Conservation (phyloP, 2,329 filamentous ascomycete species). For the Drechslerella coelobrocha region DNA sequence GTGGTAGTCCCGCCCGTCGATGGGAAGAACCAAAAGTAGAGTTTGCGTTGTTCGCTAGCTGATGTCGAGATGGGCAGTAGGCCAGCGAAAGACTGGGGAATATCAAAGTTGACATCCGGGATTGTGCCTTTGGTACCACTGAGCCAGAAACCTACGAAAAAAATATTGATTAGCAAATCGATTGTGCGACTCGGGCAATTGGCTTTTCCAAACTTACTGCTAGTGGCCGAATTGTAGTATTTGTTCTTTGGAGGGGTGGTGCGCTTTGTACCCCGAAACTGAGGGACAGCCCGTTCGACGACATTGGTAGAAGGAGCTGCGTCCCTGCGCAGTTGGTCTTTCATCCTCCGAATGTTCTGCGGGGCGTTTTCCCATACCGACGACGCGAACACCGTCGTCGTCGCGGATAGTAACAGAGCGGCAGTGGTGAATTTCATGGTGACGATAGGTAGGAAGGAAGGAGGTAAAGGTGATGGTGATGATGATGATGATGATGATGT, state of each 20-base stretch:
- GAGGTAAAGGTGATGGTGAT: not conserved
- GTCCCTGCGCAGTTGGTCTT: conserved; percentile 12
- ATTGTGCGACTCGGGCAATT: conserved; percentile 6
- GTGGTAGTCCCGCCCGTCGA: conserved; percentile 62
- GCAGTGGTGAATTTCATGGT: conserved; percentile 23
- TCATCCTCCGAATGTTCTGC: conserved; percentile 21
- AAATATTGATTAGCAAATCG: not conserved
- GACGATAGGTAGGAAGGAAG: not conserved
- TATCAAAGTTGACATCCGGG: conserved; percentile 73
- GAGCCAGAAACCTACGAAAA: conserved; percentile 66
- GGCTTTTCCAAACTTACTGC: too few relatives aligned
- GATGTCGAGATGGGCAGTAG: conserved; percentile 65
- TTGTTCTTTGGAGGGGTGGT: not conserved
- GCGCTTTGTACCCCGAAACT: too few relatives aligned
- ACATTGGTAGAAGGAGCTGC: not conserved
- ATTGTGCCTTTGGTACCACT: conserved; percentile 66
- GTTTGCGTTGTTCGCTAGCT: conserved; percentile 62
- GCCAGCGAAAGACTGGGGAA: conserved; percentile 72
- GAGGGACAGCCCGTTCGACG: too few relatives aligned
- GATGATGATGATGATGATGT: not conserved
- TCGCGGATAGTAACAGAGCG: conserved; percentile 34
- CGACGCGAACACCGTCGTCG: conserved; percentile 26
- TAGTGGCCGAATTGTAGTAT: conserved; percentile 40
- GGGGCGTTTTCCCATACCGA: conserved; percentile 30
- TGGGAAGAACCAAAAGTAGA: conserved; percentile 74